Conservation (phyloP, 768 basidiomycete genomes). For the Tulasnella sp. region DNA sequence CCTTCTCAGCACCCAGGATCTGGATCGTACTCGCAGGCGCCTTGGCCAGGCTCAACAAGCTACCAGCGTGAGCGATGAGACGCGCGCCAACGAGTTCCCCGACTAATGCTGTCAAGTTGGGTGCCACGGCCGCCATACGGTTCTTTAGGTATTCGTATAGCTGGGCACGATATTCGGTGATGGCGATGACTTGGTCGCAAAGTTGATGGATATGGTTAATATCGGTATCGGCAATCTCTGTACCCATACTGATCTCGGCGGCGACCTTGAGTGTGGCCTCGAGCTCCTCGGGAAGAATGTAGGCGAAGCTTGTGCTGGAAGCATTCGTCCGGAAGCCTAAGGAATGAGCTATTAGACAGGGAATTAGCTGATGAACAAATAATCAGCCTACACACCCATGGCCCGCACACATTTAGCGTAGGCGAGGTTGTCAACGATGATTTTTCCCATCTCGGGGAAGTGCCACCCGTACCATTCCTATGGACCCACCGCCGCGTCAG, state of each 20-base stretch:
- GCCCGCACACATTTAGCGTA: conserved; percentile 88
- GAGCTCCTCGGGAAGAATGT: conserved; percentile 92
- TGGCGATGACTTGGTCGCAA: conserved; percentile 97
- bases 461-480: conserved; percentile 99
- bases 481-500: neutral
- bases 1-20: conserved; percentile 69
- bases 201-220: conserved; percentile 94
- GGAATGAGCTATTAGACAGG: neutral
- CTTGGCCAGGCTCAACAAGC: conserved; percentile 57
- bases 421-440: conserved; percentile 92
- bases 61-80: conserved; percentile 65
- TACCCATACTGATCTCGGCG: conserved; percentile 98
- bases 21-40: conserved; percentile 72
- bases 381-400: conserved; percentile 58
- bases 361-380: conserved; percentile 2
- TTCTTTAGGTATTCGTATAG: conserved; percentile 94
- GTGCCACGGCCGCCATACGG: conserved; percentile 96
- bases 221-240: conserved; percentile 95
- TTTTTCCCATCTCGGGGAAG: conserved; percentile 99
- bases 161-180: conserved; percentile 88
- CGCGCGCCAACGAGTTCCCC: conserved; percentile 70
- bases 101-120: conserved; percentile 82
- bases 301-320: conserved; percentile 69
- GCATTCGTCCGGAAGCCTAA: conserved; percentile 93
- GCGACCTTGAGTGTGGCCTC: conserved; percentile 91